Conservation (phyloP, 1,139 yeast species). For the Zhuliangozyma parablackwelliae region DNA sequence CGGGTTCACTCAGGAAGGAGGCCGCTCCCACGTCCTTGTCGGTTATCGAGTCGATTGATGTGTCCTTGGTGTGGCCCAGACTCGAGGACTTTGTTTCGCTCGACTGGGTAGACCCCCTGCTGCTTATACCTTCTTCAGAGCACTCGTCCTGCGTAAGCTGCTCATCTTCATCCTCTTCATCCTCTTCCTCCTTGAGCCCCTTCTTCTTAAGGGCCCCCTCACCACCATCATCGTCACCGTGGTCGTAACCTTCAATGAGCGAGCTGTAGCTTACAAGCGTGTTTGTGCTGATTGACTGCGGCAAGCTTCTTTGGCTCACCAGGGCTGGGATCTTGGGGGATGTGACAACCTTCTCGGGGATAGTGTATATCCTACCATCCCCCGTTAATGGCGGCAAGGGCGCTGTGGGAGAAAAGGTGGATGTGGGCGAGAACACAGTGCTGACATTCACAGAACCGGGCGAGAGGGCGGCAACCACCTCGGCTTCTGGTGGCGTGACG, state of each 20-base stretch:
- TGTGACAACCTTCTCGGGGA: not conserved
- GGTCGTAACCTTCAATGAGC: conserved; percentile 21
- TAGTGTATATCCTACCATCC: not conserved
- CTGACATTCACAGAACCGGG: conserved; percentile 21
- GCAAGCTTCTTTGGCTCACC: conserved; percentile 1
- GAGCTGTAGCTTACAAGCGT: conserved; percentile 20
- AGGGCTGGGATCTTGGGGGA: not conserved
- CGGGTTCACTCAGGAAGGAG: not conserved
- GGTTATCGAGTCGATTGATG: not conserved
- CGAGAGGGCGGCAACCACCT: conserved; percentile 18
- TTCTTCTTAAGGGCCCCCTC: conserved; percentile 28
- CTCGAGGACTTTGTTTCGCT: no score
- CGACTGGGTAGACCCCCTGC: no score
- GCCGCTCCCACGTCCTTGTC: not conserved
- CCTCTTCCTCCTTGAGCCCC: conserved; percentile 12
- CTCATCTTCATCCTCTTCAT: not conserved
- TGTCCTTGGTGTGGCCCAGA: no score
- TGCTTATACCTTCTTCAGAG: no score
- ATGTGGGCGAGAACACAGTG: conserved; percentile 2
- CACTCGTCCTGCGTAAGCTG: no score
- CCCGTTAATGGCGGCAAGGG: conserved; percentile 21
- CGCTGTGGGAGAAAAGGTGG: conserved; percentile 23
- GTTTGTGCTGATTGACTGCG: conserved; percentile 11
- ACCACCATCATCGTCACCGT: not conserved
- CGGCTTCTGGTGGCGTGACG: conserved; percentile 8